phyloP scores from a whole-genome alignment of 2,329 filamentous ascomycete genomes.

The Bipolaris sorokiniana region DNA sequence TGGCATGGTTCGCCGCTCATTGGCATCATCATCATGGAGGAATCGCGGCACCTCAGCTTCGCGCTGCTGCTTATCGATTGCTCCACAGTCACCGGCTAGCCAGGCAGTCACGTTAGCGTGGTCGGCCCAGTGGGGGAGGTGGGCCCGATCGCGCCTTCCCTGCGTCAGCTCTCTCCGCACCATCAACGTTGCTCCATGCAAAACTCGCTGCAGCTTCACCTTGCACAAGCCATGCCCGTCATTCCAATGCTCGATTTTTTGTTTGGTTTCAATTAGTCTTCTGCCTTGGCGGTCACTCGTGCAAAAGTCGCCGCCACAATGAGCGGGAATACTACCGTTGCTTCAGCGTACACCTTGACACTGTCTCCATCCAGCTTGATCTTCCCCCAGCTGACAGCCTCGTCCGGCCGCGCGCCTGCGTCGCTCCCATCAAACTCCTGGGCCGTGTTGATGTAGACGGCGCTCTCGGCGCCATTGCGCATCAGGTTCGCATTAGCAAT shows the following conservation, averaged over 20 bases:
- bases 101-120: conserved; percentile 27
- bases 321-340: conserved; percentile 70
- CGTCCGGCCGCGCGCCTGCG: conserved; percentile 90
- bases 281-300: conserved; percentile 26
- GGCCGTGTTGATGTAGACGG: conserved; percentile 96
- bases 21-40: conserved; percentile 2
- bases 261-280: neutral
- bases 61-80: conserved; percentile 25
- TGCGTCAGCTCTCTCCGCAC: conserved; percentile 29
- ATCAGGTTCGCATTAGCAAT: conserved; percentile 97
- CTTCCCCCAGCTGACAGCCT: conserved; percentile 98
- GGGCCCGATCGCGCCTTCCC: conserved; percentile 30
- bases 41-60: conserved; percentile 7
- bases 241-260: neutral
- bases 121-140: conserved; percentile 24
- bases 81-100: conserved; percentile 25
- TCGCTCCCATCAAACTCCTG: conserved; percentile 98
- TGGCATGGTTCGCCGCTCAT: conserved; percentile 5
- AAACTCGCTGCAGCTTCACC: neutral
- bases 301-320: conserved; percentile 72
- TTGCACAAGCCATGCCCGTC: neutral
- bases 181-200: conserved; percentile 22
- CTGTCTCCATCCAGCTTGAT: conserved; percentile 87
- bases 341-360: conserved; percentile 81
- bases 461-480: conserved; percentile 95